Evolutionary conservation across 2,329 filamentous ascomycete species (phyloP).

Genomic region (Apiospora saccharicola): DNA sequence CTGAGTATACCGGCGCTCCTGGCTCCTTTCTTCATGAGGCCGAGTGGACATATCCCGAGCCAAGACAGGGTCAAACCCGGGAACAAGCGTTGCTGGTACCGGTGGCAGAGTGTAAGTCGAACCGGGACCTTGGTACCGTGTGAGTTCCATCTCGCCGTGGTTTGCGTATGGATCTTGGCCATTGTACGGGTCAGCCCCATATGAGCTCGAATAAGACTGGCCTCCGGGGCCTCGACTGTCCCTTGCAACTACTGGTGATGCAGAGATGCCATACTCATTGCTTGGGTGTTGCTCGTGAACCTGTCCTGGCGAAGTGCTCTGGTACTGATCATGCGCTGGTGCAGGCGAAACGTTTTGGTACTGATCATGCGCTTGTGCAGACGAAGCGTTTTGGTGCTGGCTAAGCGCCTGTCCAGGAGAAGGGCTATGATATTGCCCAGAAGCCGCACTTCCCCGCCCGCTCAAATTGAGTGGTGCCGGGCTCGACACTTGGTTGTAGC

Average conservation of each 20-base stretch:
- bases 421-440: constrained; percentile 41
- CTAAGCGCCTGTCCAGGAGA: constrained; percentile 38
- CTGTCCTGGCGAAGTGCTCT: constrained; percentile 41
- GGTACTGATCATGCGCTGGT: constrained; percentile 31
- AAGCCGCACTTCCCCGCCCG: constrained; percentile 43
- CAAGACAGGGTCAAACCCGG: constrained; percentile 65
- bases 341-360: constrained; percentile 38
- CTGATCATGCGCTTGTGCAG: constrained; percentile 22
- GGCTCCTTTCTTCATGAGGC: constrained; percentile 62
- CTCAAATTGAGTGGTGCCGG: constrained; percentile 56
- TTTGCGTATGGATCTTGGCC: constrained; percentile 38
- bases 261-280: constrained; percentile 24
- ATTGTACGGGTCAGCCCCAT: constrained; percentile 28
- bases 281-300: constrained; percentile 13
- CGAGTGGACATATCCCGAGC: constrained; percentile 65
- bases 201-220: constrained; percentile 29
- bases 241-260: constrained; percentile 15
- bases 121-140: constrained; percentile 40
- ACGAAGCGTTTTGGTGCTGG: constrained; percentile 1
- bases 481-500: constrained; percentile 49
- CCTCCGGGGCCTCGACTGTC: constrained; percentile 18
- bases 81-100: constrained; percentile 65
- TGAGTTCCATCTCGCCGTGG: constrained; percentile 47
- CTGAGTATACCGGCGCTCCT: constrained; percentile 55
- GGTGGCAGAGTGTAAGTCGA: constrained; percentile 52